Conservation (phyloP, 345 rosid genomes). For the Hibiscus mutabilis region DNA sequence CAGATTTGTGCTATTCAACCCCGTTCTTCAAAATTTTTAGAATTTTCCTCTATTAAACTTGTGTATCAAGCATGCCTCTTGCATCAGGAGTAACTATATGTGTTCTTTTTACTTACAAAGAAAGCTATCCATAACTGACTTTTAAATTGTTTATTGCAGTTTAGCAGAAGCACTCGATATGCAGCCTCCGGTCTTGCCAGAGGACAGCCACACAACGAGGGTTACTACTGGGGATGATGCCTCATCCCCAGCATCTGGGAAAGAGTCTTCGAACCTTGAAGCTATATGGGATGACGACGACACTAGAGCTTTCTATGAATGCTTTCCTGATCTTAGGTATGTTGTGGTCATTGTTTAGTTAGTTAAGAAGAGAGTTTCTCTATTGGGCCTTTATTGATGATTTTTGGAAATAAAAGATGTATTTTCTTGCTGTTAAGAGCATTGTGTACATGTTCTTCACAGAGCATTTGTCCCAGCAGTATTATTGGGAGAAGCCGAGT, state of each 20-base stretch:
- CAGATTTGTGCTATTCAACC: not conserved
- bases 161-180: conserved; percentile 96
- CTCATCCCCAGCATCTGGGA: conserved; percentile 50
- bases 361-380: conserved; percentile 9
- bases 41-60: not conserved
- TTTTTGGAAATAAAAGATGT: not conserved
- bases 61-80: not conserved
- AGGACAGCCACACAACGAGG: conserved; percentile 94
- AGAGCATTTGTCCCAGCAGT: conserved; percentile 99
- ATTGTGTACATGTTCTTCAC: conserved; percentile 23
- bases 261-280: conserved; percentile 69
- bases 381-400: not conserved
- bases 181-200: conserved; percentile 99
- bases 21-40: not conserved
- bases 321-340: conserved; percentile 95
- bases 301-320: conserved; percentile 90
- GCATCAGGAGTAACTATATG: not conserved
- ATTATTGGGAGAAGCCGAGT: conserved; percentile 82
- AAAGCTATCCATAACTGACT: not conserved
- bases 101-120: not conserved
- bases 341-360: conserved; percentile 20
- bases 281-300: conserved; percentile 98
- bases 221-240: conserved; percentile 79
- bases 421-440: conserved; percentile 3
- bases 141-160: conserved; percentile 28